Evolutionary conservation across 352 stramenopile species (phyloP).

Genomic region (Phytophthora sp.): DNA sequence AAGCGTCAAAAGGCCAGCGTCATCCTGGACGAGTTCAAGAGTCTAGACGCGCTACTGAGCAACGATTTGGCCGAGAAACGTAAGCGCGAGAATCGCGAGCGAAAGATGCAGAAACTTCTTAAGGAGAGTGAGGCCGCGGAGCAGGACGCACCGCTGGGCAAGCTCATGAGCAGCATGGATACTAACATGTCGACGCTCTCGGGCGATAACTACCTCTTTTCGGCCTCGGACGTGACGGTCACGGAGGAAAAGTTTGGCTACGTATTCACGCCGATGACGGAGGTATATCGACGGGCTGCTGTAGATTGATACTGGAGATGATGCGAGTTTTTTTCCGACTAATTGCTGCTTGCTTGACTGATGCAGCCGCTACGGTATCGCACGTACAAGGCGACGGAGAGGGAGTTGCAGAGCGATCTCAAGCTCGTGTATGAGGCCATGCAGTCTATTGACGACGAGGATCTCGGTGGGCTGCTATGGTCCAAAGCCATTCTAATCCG

Average conservation of each 20-base stretch:
- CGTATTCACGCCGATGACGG: conserved; percentile 79
- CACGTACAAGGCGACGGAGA: conserved; percentile 62
- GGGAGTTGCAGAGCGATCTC: conserved; percentile 60
- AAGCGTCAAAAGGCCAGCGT: conserved; percentile 38
- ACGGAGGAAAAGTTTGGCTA: conserved; percentile 83
- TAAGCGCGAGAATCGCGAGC: conserved; percentile 59
- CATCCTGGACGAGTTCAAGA: conserved; percentile 73
- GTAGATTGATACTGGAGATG: background rate
- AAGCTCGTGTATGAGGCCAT: conserved; percentile 69
- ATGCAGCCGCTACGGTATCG: conserved; percentile 55
- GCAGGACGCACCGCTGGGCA: conserved; percentile 44
- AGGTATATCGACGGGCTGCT: conserved; percentile 30
- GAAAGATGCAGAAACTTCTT: conserved; percentile 63
- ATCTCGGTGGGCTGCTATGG: conserved; percentile 69
- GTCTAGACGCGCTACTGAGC: conserved; percentile 74
- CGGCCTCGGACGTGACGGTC: conserved; percentile 39
- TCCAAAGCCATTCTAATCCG: conserved; percentile 75
- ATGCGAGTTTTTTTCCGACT: background rate
- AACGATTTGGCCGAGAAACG: conserved; percentile 65
- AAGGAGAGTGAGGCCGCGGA: conserved; percentile 51
- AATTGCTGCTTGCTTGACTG: conserved; percentile 8
- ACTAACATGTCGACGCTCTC: conserved; percentile 74
- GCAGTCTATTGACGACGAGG: conserved; percentile 53
- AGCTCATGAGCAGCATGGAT: conserved; percentile 76
- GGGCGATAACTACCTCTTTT: conserved; percentile 67